Base-by-base conservation (phyloP, 495 filamentous ascomycete species). In the Penicillium diatomitis region DNA sequence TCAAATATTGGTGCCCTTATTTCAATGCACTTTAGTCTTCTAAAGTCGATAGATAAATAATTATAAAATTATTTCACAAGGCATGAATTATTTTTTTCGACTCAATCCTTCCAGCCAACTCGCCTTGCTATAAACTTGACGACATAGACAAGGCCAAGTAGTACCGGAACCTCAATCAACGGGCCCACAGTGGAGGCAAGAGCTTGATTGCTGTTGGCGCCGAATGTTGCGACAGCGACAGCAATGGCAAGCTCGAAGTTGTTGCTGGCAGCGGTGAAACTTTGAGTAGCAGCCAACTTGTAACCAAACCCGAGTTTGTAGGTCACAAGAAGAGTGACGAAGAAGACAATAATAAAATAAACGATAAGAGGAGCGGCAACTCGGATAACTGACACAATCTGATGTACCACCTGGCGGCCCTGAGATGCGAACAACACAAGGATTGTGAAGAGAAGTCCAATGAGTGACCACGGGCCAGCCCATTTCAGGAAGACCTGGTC, bases 191-290 rank as follows among this genome's bases (percentile, higher is more conserved):
- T 95, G 9, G 86, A 74, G n/a, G 90, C 90, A 33, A 96, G 68
- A 0, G 90, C 90, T 61, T 96, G 86, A 39, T 90, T 84, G 56
- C 84, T 88, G 30, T 82, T 68, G 2, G 85, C 76, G 0, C 90
- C 90, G 70, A 84, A 95, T 3, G 84, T 82, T 4, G 89, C 87
- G 4, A 95, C 82, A 3, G 87, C 90, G 3, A 96, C 90, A 3
- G 90, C 90, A 67, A 96, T 95, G 0, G 90, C 90, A 12, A 95
- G 67, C 71, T 95, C n/a, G n/a, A n/a, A n/a, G n/a, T n/a, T n/a
- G n/a, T n/a, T n/a, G n/a, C n/a, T n/a, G n/a, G n/a, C n/a, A 4
- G 90, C 90, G 2, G 90, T 96, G 55, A 96, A 92, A 56, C 86
- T 87, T 69, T 96, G 90, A 9, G 90, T 95, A 8, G 77, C 75